Evolutionary conservation across 176 grass and related monocot species (phyloP), one percentile per base, ranked within the genome.

Genomic region (Cenchrus americanus): DNA sequence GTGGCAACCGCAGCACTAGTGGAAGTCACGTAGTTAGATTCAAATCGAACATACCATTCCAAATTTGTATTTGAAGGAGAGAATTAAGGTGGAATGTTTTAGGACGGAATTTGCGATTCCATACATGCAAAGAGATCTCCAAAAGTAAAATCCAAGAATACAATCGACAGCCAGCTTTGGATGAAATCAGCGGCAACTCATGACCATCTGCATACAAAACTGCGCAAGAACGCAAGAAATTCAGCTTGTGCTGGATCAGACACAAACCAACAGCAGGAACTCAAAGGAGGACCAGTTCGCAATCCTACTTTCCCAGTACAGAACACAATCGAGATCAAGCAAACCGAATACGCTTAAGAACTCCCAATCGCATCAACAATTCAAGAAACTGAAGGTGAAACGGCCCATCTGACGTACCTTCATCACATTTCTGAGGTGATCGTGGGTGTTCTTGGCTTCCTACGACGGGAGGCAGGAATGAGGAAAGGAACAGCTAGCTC

Each of bases 401-500:
- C 8, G 27, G 12, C 7, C 22, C 4, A 43, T 75, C 70, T 32
- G 14, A 6, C 64, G 14, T 79, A 86, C 84, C 88, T 86, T 66
- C 73, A 51, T 86, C 57, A 59, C 26, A 86, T 60, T 21, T 44
- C 60, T 11, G n/a, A 65, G 42, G 23, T 14, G 73, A 14, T 71
- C 64, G 19, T 48, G n/a, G 58, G 47, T 71, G 15, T 23, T 21
- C 24, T 60, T 32, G 17, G 55, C 42, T 62, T 37, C n/a, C 47
- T 12, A 19, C n/a, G 72, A 80, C 14, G 44, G 67, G 66, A 66
- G 81, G 34, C 67, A 34, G 22, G 73, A 34, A 69, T 21, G 49
- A 23, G 69, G 84, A 73, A 24, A 85, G 78, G 75, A 85, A 87
- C 84, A 26, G 42, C 52, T 40, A 41, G 23, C 32, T 71, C 78